Conservation (phyloP, 1,284 basidiomycete species). For the Sporisorium iseilematis-ciliati region DNA sequence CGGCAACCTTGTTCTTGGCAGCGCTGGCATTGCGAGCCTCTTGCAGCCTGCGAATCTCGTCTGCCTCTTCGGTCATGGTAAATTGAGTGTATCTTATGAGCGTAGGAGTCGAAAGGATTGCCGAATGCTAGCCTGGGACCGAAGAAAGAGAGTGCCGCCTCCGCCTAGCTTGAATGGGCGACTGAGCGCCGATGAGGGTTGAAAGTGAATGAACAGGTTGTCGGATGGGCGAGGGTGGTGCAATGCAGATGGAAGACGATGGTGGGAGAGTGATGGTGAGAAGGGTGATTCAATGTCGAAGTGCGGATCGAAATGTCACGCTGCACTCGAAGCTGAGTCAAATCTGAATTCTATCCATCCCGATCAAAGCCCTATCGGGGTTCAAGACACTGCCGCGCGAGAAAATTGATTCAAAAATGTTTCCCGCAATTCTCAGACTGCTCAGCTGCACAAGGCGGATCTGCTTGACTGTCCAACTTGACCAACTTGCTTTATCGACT, state of each 20-base stretch:
- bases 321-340: slow-evolving; percentile 2
- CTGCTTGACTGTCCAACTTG: background rate
- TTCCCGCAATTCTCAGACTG: background rate
- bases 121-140: background rate
- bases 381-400: background rate
- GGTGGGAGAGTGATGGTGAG: background rate
- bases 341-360: background rate
- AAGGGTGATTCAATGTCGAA: background rate
- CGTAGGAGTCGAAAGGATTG: background rate
- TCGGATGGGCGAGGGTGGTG: background rate
- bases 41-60: slow-evolving; percentile 54
- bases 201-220: background rate
- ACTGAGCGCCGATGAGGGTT: background rate
- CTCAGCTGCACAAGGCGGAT: slow-evolving; percentile 3
- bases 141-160: background rate
- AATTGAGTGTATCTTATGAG: background rate
- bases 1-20: slow-evolving; percentile 38
- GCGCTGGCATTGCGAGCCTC: slow-evolving; percentile 47
- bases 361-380: background rate
- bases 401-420: background rate
- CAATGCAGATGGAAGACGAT: background rate
- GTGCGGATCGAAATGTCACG: background rate
- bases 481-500: background rate
- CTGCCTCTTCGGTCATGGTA: slow-evolving; percentile 51
- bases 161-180: background rate